phyloP scores from a whole-genome alignment of 805 yeast species.

The Vanderwaltozyma tropicalis region DNA sequence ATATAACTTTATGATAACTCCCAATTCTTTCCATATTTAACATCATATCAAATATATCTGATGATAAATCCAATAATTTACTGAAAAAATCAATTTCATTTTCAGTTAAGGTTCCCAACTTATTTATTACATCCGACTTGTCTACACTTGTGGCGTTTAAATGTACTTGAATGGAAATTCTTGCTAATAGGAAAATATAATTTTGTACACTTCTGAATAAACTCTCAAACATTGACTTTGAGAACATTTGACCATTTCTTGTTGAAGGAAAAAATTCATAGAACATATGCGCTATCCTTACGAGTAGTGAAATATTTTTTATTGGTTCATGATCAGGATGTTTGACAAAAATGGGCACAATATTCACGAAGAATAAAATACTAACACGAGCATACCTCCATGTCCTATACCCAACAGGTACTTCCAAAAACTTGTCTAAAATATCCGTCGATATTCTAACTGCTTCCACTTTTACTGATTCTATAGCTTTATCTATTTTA shows the following conservation, averaged over 20 bases:
- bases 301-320: background rate
- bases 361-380: background rate
- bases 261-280: background rate
- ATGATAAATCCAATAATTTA: background rate
- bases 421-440: background rate
- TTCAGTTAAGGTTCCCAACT: background rate
- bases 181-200: background rate
- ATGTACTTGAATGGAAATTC: background rate
- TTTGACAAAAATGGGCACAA: background rate
- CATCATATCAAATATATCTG: background rate
- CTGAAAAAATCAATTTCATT: background rate
- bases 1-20: background rate
- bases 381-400: background rate
- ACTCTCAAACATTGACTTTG: background rate
- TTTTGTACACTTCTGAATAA: background rate
- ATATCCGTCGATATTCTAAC: background rate
- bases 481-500: background rate
- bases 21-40: background rate
- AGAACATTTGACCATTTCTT: background rate
- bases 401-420: background rate
- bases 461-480: background rate
- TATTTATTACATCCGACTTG: background rate
- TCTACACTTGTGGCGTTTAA: background rate
- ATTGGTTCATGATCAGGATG: background rate
- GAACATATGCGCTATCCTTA: background rate